Percentiles rank a stretch among this genome's conserved stretches.
Conservation (phyloP, 2,329 filamentous ascomycete genomes). For the Pseudogymnoascus sp. region DNA sequence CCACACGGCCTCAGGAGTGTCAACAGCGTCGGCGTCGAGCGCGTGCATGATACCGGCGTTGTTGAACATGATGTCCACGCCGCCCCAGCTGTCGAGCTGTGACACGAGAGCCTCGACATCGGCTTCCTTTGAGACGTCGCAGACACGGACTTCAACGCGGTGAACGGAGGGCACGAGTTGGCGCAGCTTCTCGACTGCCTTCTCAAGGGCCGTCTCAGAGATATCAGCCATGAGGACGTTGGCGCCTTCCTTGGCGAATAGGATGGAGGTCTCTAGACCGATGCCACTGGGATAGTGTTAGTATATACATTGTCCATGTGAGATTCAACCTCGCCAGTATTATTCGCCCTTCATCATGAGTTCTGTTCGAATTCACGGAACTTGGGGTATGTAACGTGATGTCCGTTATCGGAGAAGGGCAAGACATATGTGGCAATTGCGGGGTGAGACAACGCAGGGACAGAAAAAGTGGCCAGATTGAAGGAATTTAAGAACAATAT, state of each 20-base stretch:
- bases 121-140: constrained; percentile 64
- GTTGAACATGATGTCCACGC: constrained; percentile 71
- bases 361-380: background rate
- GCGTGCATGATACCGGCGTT: constrained; percentile 76
- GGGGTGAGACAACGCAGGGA: background rate
- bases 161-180: constrained; percentile 47
- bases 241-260: constrained; percentile 66
- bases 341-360: background rate
- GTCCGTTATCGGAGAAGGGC: background rate
- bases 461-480: background rate
- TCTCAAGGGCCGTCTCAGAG: constrained; percentile 57
- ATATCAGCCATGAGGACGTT: constrained; percentile 67
- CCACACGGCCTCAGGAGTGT: constrained; percentile 70
- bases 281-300: constrained; percentile 50
- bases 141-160: constrained; percentile 46
- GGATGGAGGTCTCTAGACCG: constrained; percentile 66
- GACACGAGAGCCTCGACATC: constrained; percentile 57
- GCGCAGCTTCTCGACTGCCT: constrained; percentile 53
- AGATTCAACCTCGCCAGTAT: background rate
- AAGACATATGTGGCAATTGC: background rate
- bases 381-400: background rate
- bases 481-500: constrained; percentile 9
- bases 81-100: constrained; percentile 61
- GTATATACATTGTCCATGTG: background rate
- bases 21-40: constrained; percentile 56